A percentile compares a stretch with the other conserved stretches of the same genome.
Evolutionary conservation across 352 stramenopile species (phyloP).

Genomic region (Pythium insidiosum): DNA sequence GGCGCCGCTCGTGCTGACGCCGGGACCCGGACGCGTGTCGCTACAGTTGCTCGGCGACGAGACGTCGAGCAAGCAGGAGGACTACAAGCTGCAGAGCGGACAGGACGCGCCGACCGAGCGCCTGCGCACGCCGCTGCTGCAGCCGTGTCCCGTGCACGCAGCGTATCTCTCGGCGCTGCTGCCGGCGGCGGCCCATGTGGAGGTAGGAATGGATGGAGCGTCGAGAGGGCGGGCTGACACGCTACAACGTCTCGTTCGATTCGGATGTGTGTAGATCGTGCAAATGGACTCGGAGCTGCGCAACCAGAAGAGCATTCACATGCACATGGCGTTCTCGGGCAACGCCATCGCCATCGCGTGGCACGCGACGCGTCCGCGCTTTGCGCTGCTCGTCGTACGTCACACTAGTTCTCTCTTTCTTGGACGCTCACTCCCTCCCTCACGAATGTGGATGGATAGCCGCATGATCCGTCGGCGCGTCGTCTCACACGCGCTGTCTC

Average conservation of each 20-base stretch:
- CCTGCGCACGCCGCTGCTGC: constrained; percentile 24
- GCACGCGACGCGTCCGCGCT: constrained; percentile 37
- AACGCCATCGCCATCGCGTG: constrained; percentile 59
- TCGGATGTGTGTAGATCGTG: constrained; percentile 30
- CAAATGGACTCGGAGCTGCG: constrained; percentile 60
- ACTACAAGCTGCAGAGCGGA: constrained; percentile 40
- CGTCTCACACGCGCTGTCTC: constrained; percentile 25
- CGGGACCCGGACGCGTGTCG: constrained; percentile 24
- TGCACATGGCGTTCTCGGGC: constrained; percentile 46
- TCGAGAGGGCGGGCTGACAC: too few species aligned
- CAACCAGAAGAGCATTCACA: constrained; percentile 53
- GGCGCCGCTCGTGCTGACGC: constrained; percentile 35
- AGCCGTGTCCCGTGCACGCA: constrained; percentile 23
- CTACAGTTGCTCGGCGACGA: constrained; percentile 46
- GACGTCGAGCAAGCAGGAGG: constrained; percentile 40
- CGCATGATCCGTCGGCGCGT: constrained; percentile 42
- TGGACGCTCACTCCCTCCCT: too few species aligned
- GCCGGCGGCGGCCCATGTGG: constrained; percentile 38
- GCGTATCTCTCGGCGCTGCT: constrained; percentile 37
- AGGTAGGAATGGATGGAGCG: too few species aligned
- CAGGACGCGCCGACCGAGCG: constrained; percentile 30
- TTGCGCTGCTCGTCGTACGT: constrained; percentile 45
- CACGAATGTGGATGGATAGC: too few species aligned
- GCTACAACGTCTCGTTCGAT: too few species aligned
- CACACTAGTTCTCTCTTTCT: neutral